Evolutionary conservation across 2,329 filamentous ascomycete species (phyloP).

Genomic region (Huntiella moniliformis): DNA sequence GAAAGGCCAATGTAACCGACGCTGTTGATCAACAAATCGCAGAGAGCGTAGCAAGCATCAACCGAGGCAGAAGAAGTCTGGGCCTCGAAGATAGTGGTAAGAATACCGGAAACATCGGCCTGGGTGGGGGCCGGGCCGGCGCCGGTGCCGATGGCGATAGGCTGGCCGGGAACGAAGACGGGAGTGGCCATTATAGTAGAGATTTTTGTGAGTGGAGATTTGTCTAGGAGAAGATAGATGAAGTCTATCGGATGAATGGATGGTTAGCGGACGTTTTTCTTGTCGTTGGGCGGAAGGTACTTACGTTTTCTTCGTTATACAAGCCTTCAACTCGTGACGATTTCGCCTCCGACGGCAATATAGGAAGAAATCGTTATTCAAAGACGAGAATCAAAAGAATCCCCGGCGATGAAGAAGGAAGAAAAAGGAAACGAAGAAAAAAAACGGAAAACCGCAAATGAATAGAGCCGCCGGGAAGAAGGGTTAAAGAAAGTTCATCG

Average conservation of each 20-base stretch:
- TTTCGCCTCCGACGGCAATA: constrained; percentile 9
- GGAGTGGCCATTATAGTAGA: constrained; percentile 2
- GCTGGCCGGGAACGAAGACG: constrained; percentile 11
- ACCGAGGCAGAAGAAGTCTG: constrained; percentile 50
- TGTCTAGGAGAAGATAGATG: not conserved
- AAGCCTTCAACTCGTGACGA: constrained; percentile 19
- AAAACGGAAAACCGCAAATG: not conserved
- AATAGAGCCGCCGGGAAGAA: not conserved
- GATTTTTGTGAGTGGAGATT: not conserved
- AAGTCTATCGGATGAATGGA: too few species aligned
- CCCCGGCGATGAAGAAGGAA: not conserved
- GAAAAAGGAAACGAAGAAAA: not conserved
- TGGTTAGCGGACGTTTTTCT: too few species aligned
- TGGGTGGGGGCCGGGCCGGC: constrained; percentile 39
- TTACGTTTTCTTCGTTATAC: too few species aligned
- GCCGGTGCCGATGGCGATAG: constrained; percentile 27
- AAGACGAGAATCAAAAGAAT: not conserved
- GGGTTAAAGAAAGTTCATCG: not conserved
- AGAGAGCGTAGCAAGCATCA: constrained; percentile 42
- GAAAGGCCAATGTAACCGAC: constrained; percentile 34
- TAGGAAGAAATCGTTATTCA: not conserved
- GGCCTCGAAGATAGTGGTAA: constrained; percentile 50
- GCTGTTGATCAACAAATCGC: constrained; percentile 35
- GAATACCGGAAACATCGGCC: constrained; percentile 44
- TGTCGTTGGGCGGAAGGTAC: too few species aligned